These are phyloP conservation scores for Ustilago curta DNA, from an alignment of 1,284 basidiomycete species.

Conservation along the genomic window DNA sequence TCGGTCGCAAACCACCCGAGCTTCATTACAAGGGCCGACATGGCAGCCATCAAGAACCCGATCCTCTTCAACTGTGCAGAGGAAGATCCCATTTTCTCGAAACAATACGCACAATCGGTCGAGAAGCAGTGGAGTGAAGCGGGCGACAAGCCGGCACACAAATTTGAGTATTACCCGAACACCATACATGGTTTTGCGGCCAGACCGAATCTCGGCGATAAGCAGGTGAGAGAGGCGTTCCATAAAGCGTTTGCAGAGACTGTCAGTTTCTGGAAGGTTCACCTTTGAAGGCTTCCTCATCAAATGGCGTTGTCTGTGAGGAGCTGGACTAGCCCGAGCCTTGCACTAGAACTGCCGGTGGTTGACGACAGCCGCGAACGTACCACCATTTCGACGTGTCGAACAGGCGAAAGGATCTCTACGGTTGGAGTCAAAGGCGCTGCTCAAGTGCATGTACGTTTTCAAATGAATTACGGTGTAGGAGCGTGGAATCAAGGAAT, in stretches of 20 bases:
- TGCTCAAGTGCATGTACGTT: no score
- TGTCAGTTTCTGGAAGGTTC: slow-evolving; percentile 35
- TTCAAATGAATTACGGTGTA: no score
- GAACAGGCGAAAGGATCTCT: no score
- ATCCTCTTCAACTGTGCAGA: slow-evolving; percentile 75
- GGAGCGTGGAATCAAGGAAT: no score
- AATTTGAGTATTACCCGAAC: slow-evolving; percentile 74
- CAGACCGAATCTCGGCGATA: slow-evolving; percentile 73
- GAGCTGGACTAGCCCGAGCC: no score
- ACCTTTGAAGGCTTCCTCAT: no score
- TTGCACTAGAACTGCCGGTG: no score
- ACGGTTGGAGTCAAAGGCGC: no score
- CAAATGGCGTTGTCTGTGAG: no score
- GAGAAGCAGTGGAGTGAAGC: slow-evolving; percentile 72
- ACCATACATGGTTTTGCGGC: slow-evolving; percentile 75
- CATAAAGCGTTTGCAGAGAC: slow-evolving; percentile 69
- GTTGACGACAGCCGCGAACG: no score
- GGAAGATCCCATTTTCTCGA: slow-evolving; percentile 73
- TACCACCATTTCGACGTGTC: no score
- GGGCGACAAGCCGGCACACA: slow-evolving; percentile 72
- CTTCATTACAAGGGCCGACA: slow-evolving; percentile 61
- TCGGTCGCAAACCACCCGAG: slow-evolving; percentile 77
- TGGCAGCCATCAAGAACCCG: slow-evolving; percentile 72
- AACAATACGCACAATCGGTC: slow-evolving; percentile 70
- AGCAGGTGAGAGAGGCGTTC: slow-evolving; percentile 73